These are phyloP conservation scores for Acanthamoeba sp. DNA, from an alignment of 208 protist species.

Conservation along the genomic window DNA sequence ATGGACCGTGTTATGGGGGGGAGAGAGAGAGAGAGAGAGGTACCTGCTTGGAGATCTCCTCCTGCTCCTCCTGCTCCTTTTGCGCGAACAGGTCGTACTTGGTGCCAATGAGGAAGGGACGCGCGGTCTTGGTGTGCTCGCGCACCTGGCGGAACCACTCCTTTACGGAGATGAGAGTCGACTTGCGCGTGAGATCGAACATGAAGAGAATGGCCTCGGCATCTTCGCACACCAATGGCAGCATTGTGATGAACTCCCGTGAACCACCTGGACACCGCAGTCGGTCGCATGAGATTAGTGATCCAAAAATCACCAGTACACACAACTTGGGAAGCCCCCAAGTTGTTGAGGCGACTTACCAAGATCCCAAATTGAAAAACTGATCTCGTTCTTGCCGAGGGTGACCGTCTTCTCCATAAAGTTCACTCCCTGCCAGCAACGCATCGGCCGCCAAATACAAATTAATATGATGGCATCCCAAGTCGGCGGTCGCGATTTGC, in stretches of 20 bases:
- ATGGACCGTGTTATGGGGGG: too few relatives aligned
- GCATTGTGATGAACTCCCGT: conserved; percentile 94
- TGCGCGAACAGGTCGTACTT: conserved; percentile 93
- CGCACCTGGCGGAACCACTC: conserved; percentile 94
- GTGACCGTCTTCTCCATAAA: conserved; percentile 95
- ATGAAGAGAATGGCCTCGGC: conserved; percentile 93
- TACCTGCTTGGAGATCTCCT: conserved; percentile 89
- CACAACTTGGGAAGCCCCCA: not conserved
- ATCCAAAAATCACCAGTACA: not conserved
- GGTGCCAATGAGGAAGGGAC: conserved; percentile 93
- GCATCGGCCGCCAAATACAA: too few relatives aligned
- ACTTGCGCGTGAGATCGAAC: conserved; percentile 93
- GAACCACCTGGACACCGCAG: conserved; percentile 82
- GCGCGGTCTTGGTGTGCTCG: conserved; percentile 84
- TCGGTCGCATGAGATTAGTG: not conserved
- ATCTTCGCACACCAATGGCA: conserved; percentile 94
- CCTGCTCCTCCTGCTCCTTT: conserved; percentile 88
- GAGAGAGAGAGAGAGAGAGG: not conserved
- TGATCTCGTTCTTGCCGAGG: conserved; percentile 91
- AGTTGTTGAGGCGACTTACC: conserved; percentile 79
- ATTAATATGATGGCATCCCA: too few relatives aligned
- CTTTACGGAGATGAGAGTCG: conserved; percentile 91
- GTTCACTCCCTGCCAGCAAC: conserved; percentile 90
- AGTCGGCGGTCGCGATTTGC: too few relatives aligned
- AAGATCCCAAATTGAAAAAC: conserved; percentile 94